A percentile compares a stretch with the other conserved stretches of the same genome.
Evolutionary conservation across 1,284 basidiomycete species (phyloP).

Genomic region (Gymnopus androsaceus): DNA sequence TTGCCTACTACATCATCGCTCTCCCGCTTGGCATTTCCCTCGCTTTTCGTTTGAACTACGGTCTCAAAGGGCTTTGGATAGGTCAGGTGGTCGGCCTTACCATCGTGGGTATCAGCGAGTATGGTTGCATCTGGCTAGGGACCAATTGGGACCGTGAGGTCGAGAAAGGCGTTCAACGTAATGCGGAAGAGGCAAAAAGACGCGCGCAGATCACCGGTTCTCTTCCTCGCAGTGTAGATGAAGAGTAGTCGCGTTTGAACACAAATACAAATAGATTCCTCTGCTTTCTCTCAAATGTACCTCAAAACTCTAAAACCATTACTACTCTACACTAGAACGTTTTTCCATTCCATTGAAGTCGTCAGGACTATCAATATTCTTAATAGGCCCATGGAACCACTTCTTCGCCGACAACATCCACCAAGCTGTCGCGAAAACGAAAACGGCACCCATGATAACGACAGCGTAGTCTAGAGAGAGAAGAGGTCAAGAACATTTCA

Average conservation of each 20-base stretch:
- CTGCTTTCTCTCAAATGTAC: no score
- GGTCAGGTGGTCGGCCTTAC: slow-evolving; percentile 76
- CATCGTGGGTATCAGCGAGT: slow-evolving; percentile 71
- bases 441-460: slow-evolving; percentile 64
- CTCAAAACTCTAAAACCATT: no score
- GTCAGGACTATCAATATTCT: slow-evolving; percentile 43
- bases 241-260: no score
- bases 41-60: slow-evolving; percentile 56
- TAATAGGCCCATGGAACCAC: slow-evolving; percentile 72
- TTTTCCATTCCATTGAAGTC: no score
- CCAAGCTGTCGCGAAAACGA: slow-evolving; percentile 61
- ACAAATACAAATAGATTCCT: no score
- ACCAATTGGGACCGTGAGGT: slow-evolving; percentile 71
- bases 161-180: slow-evolving; percentile 50
- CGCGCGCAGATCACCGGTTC: not conserved
- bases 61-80: slow-evolving; percentile 72
- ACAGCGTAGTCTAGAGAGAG: slow-evolving; percentile 63
- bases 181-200: slow-evolving; percentile 43
- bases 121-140: slow-evolving; percentile 61
- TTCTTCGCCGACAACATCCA: slow-evolving; percentile 68
- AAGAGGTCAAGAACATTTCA: not conserved
- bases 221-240: not conserved
- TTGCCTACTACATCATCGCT: slow-evolving; percentile 78
- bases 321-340: no score
- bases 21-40: slow-evolving; percentile 71